Evolutionary conservation across 768 basidiomycete genomes (phyloP).

Genomic region (Boletus coccyginus): DNA sequence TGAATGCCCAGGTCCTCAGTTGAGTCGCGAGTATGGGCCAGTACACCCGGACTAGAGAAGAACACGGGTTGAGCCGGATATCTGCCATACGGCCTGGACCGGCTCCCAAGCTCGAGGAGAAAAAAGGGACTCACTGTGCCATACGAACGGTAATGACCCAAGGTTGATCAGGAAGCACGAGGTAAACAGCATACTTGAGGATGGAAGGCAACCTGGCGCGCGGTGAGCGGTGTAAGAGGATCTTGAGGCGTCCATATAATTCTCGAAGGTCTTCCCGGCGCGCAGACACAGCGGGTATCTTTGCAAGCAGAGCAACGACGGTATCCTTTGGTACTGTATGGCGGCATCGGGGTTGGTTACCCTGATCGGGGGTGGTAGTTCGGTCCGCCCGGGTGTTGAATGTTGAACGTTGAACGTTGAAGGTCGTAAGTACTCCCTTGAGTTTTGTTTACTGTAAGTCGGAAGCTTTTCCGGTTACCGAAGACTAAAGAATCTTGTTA

Average conservation of each 20-base stretch:
- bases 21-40: slow-evolving; percentile 41
- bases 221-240: slow-evolving; percentile 3
- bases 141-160: slow-evolving; percentile 60
- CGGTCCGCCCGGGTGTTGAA: not conserved
- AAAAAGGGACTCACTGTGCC: slow-evolving; percentile 56
- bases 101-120: no score
- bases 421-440: no score
- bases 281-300: slow-evolving; percentile 10
- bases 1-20: slow-evolving; percentile 32
- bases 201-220: slow-evolving; percentile 5
- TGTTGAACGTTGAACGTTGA: not conserved
- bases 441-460: not conserved
- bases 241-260: slow-evolving; percentile 2
- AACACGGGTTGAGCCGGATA: not conserved
- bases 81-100: not conserved
- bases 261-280: not conserved
- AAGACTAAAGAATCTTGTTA: no score
- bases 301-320: slow-evolving; percentile 6
- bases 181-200: slow-evolving; percentile 17
- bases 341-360: slow-evolving; percentile 7
- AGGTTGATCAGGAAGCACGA: slow-evolving; percentile 57
- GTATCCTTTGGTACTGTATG: slow-evolving; percentile 2
- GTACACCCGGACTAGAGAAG: slow-evolving; percentile 49
- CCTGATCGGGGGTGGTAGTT: not conserved
- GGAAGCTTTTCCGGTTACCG: not conserved